These are phyloP conservation scores for Phytomonas sp. DNA, from an alignment of 208 protist species.

Conservation along the genomic window DNA sequence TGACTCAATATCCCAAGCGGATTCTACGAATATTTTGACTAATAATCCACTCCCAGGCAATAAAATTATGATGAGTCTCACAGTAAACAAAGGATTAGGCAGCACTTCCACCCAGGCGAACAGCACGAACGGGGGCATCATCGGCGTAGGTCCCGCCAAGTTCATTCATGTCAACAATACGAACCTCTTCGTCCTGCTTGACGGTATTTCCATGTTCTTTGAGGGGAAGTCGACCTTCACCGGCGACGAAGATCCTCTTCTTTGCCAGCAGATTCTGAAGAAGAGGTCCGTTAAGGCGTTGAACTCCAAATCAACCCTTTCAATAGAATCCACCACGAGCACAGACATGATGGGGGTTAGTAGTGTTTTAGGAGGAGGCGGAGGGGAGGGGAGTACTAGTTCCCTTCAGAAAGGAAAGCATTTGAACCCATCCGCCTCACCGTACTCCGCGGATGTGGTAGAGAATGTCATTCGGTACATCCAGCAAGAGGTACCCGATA, in stretches of 20 bases:
- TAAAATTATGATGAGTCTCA: not conserved
- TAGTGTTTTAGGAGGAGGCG: too few species aligned
- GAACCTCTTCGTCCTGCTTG: constrained; percentile 81
- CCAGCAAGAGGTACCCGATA: constrained; percentile 19
- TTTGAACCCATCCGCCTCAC: too few species aligned
- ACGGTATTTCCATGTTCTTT: constrained; percentile 83
- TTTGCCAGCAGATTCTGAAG: constrained; percentile 12
- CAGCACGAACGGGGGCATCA: constrained; percentile 9
- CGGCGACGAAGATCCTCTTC: constrained; percentile 37
- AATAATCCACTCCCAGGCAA: not conserved
- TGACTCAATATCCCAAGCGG: not conserved
- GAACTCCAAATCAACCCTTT: not conserved
- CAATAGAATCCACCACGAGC: too few species aligned
- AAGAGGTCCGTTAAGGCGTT: not conserved
- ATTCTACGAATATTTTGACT: not conserved
- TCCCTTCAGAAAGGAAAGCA: too few species aligned
- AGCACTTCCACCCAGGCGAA: not conserved
- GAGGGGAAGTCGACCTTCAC: constrained; percentile 70
- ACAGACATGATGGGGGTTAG: too few species aligned
- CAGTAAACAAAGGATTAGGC: constrained; percentile 4
- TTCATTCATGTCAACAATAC: constrained; percentile 88
- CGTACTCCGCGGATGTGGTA: constrained; percentile 45
- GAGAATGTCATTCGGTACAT: constrained; percentile 74
- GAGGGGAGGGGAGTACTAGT: too few species aligned
- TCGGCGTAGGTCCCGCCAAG: constrained; percentile 20